Percentiles rank a stretch among this genome's conserved stretches.
Conservation (phyloP, 306 rosid genomes). For the Inga laurina region DNA sequence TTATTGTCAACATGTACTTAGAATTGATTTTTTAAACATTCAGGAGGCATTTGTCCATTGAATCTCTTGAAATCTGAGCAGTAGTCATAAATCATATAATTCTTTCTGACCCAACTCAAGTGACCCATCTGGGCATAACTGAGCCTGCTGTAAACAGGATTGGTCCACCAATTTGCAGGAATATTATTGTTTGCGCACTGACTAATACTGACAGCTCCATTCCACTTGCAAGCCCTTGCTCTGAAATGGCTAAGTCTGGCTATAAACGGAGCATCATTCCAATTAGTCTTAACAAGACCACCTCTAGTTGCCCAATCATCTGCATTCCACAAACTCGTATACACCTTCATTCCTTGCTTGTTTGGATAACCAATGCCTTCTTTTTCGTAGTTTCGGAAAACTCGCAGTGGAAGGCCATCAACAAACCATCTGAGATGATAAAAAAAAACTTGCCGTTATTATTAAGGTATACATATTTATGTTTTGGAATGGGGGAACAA, state of each 20-base stretch:
- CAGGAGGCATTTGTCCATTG: slow-evolving; percentile 58
- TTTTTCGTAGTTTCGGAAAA: slow-evolving; percentile 66
- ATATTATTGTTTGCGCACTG: slow-evolving; percentile 50
- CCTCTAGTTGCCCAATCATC: slow-evolving; percentile 90
- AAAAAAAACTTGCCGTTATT: not conserved
- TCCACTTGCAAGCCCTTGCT: slow-evolving; percentile 77
- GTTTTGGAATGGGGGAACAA: not conserved
- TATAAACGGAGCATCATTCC: slow-evolving; percentile 69
- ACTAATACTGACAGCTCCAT: slow-evolving; percentile 54
- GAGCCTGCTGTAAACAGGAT: slow-evolving; percentile 48
- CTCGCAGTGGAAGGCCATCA: slow-evolving; percentile 72
- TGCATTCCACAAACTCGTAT: slow-evolving; percentile 76
- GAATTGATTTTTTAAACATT: slow-evolving; percentile 56
- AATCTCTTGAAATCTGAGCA: slow-evolving; percentile 67
- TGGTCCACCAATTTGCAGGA: slow-evolving; percentile 72
- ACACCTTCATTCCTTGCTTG: slow-evolving; percentile 75
- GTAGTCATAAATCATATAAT: slow-evolving; percentile 75
- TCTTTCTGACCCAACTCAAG: slow-evolving; percentile 57
- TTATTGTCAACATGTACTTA: slow-evolving; percentile 20
- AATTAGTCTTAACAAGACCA: slow-evolving; percentile 65
- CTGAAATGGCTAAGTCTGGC: slow-evolving; percentile 59
- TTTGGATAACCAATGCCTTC: slow-evolving; percentile 67
- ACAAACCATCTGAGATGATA: slow-evolving; percentile 68
- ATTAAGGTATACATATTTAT: not conserved
- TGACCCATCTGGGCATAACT: slow-evolving; percentile 43